Percentiles rank a stretch among this genome's conserved stretches.
Conservation (phyloP, 352 stramenopile species). For the Globisporangium perplexum region DNA sequence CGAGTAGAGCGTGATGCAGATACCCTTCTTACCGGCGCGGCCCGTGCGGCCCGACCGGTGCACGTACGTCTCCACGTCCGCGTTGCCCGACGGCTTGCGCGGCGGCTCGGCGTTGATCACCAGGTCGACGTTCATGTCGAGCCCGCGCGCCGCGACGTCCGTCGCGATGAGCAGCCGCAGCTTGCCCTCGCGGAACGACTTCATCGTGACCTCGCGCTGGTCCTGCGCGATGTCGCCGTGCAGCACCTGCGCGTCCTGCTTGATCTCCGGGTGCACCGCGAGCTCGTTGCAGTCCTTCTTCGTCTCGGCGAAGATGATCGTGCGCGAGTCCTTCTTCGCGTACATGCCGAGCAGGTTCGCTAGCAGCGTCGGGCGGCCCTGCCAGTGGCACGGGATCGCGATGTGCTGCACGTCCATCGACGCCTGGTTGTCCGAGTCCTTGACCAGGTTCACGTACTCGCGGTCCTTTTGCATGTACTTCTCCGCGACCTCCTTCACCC, state of each 20-base stretch:
- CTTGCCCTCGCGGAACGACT: constrained; percentile 93
- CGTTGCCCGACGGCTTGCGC: constrained; percentile 71
- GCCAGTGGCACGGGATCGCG: constrained; percentile 91
- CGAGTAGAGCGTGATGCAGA: constrained; percentile 97
- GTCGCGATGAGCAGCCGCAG: constrained; percentile 96
- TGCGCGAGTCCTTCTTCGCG: constrained; percentile 84
- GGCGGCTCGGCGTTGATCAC: constrained; percentile 95
- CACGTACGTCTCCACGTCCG: constrained; percentile 97
- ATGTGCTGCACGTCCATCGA: constrained; percentile 92
- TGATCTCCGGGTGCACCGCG: constrained; percentile 83
- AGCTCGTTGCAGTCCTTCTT: constrained; percentile 96
- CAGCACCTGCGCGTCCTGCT: constrained; percentile 86
- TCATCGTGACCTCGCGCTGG: constrained; percentile 97
- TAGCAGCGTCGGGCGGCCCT: constrained; percentile 69
- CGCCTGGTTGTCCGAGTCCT: constrained; percentile 84
- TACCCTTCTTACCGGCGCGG: constrained; percentile 93
- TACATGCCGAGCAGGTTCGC: constrained; percentile 79
- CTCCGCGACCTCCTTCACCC: constrained; percentile 88
- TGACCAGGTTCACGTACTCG: constrained; percentile 91
- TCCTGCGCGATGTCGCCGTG: constrained; percentile 97
- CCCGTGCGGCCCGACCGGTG: constrained; percentile 97
- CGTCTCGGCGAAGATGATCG: constrained; percentile 93
- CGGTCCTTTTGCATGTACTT: constrained; percentile 89
- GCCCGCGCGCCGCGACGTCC: constrained; percentile 94
- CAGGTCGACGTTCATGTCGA: constrained; percentile 97